A percentile compares a stretch with the other conserved stretches of the same genome.
phyloP scores from a whole-genome alignment of 352 stramenopile species.

The Phytophthora sp. region DNA sequence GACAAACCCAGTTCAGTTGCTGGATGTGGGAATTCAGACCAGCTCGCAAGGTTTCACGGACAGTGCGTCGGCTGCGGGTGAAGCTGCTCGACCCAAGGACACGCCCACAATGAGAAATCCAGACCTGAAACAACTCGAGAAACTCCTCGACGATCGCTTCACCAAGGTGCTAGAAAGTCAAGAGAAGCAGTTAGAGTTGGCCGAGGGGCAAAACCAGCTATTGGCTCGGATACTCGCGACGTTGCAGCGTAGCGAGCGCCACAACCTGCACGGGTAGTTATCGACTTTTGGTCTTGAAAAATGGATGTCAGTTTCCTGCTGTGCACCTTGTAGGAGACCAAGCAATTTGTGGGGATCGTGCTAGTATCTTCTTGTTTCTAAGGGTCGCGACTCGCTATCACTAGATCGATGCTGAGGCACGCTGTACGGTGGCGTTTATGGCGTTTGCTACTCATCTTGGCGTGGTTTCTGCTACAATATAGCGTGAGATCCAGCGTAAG shows the following conservation, averaged over 20 bases:
- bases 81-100: conserved; percentile 1
- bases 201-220: conserved; percentile 24
- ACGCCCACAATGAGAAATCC: neutral
- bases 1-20: neutral
- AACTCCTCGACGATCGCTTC: conserved; percentile 26
- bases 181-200: conserved; percentile 21
- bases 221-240: conserved; percentile 12
- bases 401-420: conserved; percentile 2
- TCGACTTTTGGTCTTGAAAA: no score
- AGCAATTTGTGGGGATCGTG: no score
- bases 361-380: conserved; percentile 4
- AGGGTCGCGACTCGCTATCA: conserved; percentile 11
- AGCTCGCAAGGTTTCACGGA: conserved; percentile 20
- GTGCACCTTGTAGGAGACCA: no score
- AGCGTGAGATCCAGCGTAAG: conserved; percentile 4
- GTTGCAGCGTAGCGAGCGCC: conserved; percentile 7
- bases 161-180: conserved; percentile 20
- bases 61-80: conserved; percentile 3
- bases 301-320: no score
- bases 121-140: conserved; percentile 12
- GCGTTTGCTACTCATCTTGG: neutral
- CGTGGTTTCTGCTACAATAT: conserved; percentile 8
- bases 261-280: neutral
- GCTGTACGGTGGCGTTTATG: neutral
- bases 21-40: conserved; percentile 1